Percentiles rank a stretch among this genome's conserved stretches.
These are phyloP conservation scores for Emericellopsis terricola DNA, from an alignment of 495 filamentous ascomycete species.

Conservation along the genomic window DNA sequence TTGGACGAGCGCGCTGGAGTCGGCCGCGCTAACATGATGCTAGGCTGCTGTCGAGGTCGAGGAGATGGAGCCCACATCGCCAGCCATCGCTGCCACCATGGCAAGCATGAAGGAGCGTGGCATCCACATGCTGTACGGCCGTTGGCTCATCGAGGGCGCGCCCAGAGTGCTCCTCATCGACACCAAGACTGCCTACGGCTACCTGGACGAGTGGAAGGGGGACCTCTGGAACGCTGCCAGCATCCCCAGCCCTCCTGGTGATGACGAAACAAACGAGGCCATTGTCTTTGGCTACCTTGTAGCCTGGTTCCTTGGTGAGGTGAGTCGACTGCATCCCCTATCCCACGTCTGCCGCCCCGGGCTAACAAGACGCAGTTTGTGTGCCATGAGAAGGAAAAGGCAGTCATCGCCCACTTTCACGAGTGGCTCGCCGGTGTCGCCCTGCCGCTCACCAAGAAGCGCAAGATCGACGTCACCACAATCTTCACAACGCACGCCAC, in stretches of 20 bases:
- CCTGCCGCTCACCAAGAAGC: conserved; percentile 76
- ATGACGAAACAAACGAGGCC: conserved; percentile 92
- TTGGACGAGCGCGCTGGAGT: too few relatives aligned
- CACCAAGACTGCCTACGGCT: conserved; percentile 78
- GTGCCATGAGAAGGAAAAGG: conserved; percentile 72
- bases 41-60: conserved; percentile 93
- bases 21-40: not conserved
- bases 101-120: conserved; percentile 79
- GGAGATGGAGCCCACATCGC: conserved; percentile 67
- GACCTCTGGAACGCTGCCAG: conserved; percentile 89
- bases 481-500: conserved; percentile 99
- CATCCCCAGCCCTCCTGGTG: conserved; percentile 77
- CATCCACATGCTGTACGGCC: conserved; percentile 77
- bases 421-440: conserved; percentile 98
- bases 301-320: conserved; percentile 96
- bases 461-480: conserved; percentile 89
- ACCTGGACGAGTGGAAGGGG: conserved; percentile 90
- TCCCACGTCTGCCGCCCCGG: too few relatives aligned
- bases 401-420: conserved; percentile 95
- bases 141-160: conserved; percentile 95
- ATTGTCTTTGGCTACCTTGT: conserved; percentile 96
- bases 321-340: conserved; percentile 22
- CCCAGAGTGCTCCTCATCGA: conserved; percentile 89
- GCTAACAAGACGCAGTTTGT: conserved; percentile 83
- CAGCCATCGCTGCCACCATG: conserved; percentile 65